phyloP scores from a whole-genome alignment of 768 basidiomycete species.

The Pleurotus citrinopileatus region DNA sequence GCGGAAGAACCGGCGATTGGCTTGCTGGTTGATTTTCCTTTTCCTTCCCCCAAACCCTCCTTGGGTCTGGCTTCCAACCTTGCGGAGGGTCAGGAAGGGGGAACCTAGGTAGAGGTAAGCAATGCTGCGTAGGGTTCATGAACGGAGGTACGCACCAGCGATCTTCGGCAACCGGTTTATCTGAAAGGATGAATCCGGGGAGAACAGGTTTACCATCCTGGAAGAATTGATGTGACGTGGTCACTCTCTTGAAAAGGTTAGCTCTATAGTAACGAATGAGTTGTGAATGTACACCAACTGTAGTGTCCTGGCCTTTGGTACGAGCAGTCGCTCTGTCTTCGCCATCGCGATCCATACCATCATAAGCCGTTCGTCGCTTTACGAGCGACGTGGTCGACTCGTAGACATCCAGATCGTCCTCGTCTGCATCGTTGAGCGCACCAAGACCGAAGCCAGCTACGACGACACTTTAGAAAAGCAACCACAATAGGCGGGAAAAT shows the following conservation, averaged over 20 bases:
- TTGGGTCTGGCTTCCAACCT: constrained; percentile 86
- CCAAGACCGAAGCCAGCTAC: constrained; percentile 87
- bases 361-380: constrained; percentile 59
- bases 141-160: constrained; percentile 46
- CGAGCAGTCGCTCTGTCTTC: constrained; percentile 53
- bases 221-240: constrained; percentile 43
- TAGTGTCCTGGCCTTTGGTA: constrained; percentile 16
- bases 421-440: constrained; percentile 90
- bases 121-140: no score
- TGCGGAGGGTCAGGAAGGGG: constrained; percentile 77
- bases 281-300: neutral
- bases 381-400: constrained; percentile 37
- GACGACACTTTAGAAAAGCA: neutral
- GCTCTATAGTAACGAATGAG: constrained; percentile 8
- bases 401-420: constrained; percentile 87
- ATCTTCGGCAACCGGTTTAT: constrained; percentile 67
- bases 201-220: constrained; percentile 74
- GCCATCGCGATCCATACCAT: constrained; percentile 60
- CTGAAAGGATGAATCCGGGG: constrained; percentile 71
- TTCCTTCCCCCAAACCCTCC: constrained; percentile 61
- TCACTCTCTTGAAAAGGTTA: constrained; percentile 32
- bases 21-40: constrained; percentile 42
- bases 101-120: constrained; percentile 67
- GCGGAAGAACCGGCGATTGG: constrained; percentile 14
- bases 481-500: neutral